These are phyloP conservation scores for Circinella minor DNA, from an alignment of 371 early-diverging fungal species.

Conservation along the genomic window DNA sequence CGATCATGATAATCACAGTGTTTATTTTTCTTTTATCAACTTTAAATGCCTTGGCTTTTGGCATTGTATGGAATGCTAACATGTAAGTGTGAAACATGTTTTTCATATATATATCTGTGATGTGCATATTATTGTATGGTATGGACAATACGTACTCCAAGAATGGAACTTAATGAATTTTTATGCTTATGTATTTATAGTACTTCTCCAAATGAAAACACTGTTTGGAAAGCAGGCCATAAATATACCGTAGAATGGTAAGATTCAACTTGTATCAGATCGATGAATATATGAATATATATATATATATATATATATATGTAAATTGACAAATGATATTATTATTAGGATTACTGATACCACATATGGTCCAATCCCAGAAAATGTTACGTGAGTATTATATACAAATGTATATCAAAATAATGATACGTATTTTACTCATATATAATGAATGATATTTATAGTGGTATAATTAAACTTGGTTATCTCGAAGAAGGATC, in stretches of 20 bases:
- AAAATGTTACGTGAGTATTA: slow-evolving; percentile 16
- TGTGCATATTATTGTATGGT: no score
- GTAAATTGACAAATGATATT: background rate
- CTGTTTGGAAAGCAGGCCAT: slow-evolving; percentile 31
- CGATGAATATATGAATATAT: background rate
- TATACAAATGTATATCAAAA: background rate
- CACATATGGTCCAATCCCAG: slow-evolving; percentile 20
- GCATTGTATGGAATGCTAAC: slow-evolving; percentile 21
- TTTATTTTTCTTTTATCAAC: background rate
- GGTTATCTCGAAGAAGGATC: slow-evolving; percentile 39
- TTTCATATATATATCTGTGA: background rate
- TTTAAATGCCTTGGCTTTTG: background rate
- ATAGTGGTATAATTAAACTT: slow-evolving; percentile 37
- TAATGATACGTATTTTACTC: background rate
- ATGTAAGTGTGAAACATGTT: slow-evolving; percentile 16
- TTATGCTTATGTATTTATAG: background rate
- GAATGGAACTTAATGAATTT: background rate
- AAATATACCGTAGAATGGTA: slow-evolving; percentile 28
- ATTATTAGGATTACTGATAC: slow-evolving; percentile 16
- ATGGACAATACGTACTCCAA: no score
- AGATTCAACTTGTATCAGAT: no score
- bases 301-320: no score
- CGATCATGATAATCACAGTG: background rate
- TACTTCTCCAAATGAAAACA: slow-evolving; percentile 15
- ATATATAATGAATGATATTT: background rate